Evolutionary conservation across 164 flowering plant species (phyloP).

Genomic region (Liriodendron chinense): DNA sequence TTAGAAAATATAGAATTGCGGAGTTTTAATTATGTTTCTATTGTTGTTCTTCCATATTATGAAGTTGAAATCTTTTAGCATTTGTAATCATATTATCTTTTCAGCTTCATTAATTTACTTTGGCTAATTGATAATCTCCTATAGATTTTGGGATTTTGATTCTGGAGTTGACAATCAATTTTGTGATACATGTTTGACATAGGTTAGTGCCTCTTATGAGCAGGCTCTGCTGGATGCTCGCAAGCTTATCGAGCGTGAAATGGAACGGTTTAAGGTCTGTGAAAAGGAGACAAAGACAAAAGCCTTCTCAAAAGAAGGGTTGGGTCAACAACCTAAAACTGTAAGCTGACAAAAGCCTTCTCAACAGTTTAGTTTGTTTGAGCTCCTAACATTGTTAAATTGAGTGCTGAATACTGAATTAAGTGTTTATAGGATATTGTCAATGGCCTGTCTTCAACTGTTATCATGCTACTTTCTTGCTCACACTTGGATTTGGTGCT

Average conservation of each 20-base stretch:
- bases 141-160: neutral
- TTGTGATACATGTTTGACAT: constrained; percentile 58
- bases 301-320: constrained; percentile 99
- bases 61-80: neutral
- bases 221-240: constrained; percentile 99
- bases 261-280: constrained; percentile 98
- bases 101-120: neutral
- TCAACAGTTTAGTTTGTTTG: neutral
- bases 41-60: neutral
- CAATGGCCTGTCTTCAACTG: neutral
- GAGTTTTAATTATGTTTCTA: neutral
- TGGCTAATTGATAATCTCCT: constrained; percentile 1
- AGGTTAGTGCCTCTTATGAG: constrained; percentile 99
- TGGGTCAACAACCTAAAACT: constrained; percentile 97
- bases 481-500: neutral
- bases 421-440: too few relatives aligned
- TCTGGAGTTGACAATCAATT: constrained; percentile 15
- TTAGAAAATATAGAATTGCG: neutral
- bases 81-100: neutral
- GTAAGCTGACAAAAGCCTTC: constrained; percentile 36
- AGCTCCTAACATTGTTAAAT: neutral
- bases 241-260: constrained; percentile 92
- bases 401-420: neutral
- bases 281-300: constrained; percentile 99
- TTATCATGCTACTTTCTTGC: neutral